These are phyloP conservation scores for Santalum album DNA, from an alignment of 164 flowering plant genomes.

Conservation along the genomic window DNA sequence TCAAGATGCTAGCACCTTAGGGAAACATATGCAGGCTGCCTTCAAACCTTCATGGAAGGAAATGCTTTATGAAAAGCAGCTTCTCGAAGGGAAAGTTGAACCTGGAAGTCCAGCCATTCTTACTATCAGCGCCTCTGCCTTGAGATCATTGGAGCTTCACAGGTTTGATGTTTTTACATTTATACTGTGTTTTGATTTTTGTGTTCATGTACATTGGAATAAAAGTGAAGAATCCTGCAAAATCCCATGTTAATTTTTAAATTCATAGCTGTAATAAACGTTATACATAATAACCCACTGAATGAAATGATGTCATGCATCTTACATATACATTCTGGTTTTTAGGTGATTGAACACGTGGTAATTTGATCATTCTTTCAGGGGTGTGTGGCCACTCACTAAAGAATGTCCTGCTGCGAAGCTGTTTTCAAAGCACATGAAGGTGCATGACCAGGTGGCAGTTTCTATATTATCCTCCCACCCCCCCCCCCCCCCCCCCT, in stretches of 20 bases:
- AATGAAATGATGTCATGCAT: too few species aligned
- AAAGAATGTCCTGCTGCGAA: conserved; percentile 76
- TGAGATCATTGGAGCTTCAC: conserved; percentile 68
- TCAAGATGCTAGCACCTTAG: conserved; percentile 40
- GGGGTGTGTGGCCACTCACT: conserved; percentile 67
- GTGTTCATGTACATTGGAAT: too few species aligned
- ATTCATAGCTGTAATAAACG: background rate
- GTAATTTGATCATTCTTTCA: conserved; percentile 7
- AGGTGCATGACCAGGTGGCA: conserved; percentile 82
- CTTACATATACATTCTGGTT: background rate
- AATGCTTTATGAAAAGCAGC: conserved; percentile 41
- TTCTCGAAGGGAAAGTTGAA: conserved; percentile 50
- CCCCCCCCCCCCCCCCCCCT: too few species aligned
- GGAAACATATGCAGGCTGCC: conserved; percentile 44
- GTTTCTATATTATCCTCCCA: too few species aligned
- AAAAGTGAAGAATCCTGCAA: background rate
- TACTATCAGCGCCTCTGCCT: conserved; percentile 63
- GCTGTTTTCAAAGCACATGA: conserved; percentile 93
- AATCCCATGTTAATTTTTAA: background rate
- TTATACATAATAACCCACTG: too few species aligned
- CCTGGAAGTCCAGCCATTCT: conserved; percentile 78
- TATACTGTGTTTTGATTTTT: too few species aligned
- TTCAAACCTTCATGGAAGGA: conserved; percentile 72
- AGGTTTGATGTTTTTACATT: conserved; percentile 45
- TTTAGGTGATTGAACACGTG: background rate